phyloP scores from a whole-genome alignment of 257 asterid genomes.

The Solanum pennellii region DNA sequence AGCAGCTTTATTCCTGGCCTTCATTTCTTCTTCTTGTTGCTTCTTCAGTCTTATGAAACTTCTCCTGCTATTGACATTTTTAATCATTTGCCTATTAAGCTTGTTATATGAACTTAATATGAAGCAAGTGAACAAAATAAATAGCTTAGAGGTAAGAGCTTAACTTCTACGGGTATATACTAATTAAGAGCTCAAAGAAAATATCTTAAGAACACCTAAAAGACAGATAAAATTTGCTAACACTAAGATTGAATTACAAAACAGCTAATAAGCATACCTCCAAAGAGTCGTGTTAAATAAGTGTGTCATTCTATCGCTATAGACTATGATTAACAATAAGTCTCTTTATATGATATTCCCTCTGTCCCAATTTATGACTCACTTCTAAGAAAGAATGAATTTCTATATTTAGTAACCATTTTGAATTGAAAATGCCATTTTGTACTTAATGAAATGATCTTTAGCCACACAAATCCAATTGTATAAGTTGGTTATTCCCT shows the following conservation, averaged over 20 bases:
- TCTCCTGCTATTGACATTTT: background rate
- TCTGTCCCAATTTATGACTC: background rate
- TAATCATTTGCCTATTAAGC: background rate
- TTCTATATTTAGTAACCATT: background rate
- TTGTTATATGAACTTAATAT: background rate
- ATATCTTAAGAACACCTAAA: background rate
- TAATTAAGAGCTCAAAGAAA: background rate
- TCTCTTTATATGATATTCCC: background rate
- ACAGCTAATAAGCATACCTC: background rate
- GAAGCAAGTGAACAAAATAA: background rate
- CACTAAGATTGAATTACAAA: background rate
- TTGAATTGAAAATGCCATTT: background rate
- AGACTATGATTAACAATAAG: background rate
- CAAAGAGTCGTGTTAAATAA: background rate
- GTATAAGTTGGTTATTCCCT: background rate
- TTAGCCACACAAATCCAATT: background rate
- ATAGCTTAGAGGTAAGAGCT: background rate
- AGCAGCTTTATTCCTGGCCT: background rate
- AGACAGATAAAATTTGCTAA: background rate
- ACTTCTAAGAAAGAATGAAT: too few relatives aligned
- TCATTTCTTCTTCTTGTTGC: background rate
- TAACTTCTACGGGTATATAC: background rate
- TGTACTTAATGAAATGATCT: background rate
- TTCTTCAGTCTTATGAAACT: background rate
- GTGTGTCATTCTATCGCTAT: background rate